Conservation (phyloP, 208 protist species). For the Trypanosoma boissoni region DNA sequence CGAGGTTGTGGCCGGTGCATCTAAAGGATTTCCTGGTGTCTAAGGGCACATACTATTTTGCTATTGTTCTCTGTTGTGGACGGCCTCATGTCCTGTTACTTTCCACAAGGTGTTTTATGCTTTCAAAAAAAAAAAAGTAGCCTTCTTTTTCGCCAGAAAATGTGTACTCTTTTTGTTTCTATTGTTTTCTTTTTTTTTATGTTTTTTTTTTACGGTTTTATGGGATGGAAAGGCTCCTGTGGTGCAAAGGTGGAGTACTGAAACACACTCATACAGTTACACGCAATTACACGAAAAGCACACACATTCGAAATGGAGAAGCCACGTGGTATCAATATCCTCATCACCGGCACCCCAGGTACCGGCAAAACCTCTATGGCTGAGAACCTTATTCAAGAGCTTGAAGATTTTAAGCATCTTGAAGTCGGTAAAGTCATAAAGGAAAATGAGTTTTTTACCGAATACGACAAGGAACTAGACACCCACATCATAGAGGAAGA, state of each 20-base stretch:
- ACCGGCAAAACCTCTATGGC: slow-evolving; percentile 95
- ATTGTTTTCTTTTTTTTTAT: background rate
- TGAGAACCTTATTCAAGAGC: slow-evolving; percentile 64
- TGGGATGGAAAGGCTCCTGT: background rate
- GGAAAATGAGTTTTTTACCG: slow-evolving; percentile 89
- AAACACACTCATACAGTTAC: background rate
- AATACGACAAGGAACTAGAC: slow-evolving; percentile 93
- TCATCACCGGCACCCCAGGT: slow-evolving; percentile 95
- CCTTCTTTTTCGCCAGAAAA: too few relatives aligned
- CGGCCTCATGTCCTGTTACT: too few relatives aligned
- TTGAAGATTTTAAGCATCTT: slow-evolving; percentile 73
- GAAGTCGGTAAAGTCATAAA: slow-evolving; percentile 92
- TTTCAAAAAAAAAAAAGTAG: too few relatives aligned
- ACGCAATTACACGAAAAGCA: background rate
- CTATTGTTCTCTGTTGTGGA: too few relatives aligned
- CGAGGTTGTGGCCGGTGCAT: slow-evolving; percentile 26
- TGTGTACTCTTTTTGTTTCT: slow-evolving; percentile 3
- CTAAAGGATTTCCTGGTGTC: too few relatives aligned
- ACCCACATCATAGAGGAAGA: slow-evolving; percentile 95
- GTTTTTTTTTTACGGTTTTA: slow-evolving; percentile 11
- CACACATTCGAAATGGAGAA: slow-evolving; percentile 36
- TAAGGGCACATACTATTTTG: too few relatives aligned
- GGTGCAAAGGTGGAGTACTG: background rate
- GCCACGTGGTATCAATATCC: slow-evolving; percentile 84
- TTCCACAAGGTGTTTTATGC: slow-evolving; percentile 4